Evolutionary conservation across 1,139 yeast species (phyloP), one percentile per base, ranked within the genome.

Genomic region (Debaryomyces sp.): DNA sequence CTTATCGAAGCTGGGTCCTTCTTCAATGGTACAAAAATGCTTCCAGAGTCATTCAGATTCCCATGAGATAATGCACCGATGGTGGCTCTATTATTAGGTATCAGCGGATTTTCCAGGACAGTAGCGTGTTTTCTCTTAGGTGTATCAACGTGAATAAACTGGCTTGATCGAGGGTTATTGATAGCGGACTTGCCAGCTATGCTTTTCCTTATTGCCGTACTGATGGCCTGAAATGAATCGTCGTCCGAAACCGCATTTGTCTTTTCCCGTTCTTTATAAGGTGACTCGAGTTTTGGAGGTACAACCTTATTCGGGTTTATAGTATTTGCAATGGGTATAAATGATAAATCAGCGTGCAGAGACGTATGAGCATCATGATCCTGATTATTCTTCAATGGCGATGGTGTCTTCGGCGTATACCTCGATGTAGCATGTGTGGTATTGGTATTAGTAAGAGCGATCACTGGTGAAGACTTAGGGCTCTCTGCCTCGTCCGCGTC

Each of bases 121-220:
- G 2, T 21, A 4, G 6, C 7, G 7, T 30, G 26, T 3, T 13
- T 12, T 12, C 1, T 21, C n/a, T 41, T 41, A 8, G 43, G 43
- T 4, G 43, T 21, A 12, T 41, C 37, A 24, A 41, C 27, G 12
- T 41, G 46, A 5, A 43, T 37, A 26, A 43, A 38, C n/a, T 37
- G 40, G 23, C 41, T 35, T 27, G 45, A 21, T 43, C 44, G 26
- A 17, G 47, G 33, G 44, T 47, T 36, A 44, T 33, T 42, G 12
- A 33, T 21, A 4, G 55, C 54, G 3, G 67, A 52, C 50, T 67
- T 69, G 21, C 68, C 74, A 1, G 77, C 76, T 15, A 70, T 68
- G 46, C 75, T 72, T 49, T 71, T 72, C 8, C 77, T 53, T 8
- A 72, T 71, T 4, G 76, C 75, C 4, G 68, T 66, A 47, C 75